Percentiles rank a stretch among this genome's conserved stretches.
Evolutionary conservation across 2,329 filamentous ascomycete species (phyloP).

Genomic region (Aureobasidium namibiae): DNA sequence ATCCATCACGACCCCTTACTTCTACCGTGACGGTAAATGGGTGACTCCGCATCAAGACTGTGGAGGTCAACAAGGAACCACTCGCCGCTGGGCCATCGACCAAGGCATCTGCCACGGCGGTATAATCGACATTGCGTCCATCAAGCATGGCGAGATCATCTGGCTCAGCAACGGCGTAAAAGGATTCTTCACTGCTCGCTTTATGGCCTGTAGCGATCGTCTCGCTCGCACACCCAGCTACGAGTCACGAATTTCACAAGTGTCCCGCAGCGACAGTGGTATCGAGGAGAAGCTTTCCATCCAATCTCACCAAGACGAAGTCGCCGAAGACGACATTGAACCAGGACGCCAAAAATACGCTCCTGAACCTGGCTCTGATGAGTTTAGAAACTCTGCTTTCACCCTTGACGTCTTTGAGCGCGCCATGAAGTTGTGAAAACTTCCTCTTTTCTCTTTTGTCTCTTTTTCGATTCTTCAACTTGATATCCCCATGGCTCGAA

Average conservation of each 20-base stretch:
- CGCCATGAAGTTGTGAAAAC: constrained; percentile 7
- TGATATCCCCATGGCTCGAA: constrained; percentile 10
- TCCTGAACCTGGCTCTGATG: constrained; percentile 1
- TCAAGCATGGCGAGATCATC: constrained; percentile 66
- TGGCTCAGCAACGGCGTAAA: constrained; percentile 86
- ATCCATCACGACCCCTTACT: constrained; percentile 73
- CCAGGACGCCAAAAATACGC: neutral
- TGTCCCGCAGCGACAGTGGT: neutral
- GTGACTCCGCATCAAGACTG: constrained; percentile 62
- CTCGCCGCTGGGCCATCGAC: constrained; percentile 73
- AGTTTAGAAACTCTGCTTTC: constrained; percentile 10
- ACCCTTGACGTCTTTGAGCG: constrained; percentile 10
- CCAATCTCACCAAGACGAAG: neutral
- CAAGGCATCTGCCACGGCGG: constrained; percentile 59
- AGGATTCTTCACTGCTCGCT: constrained; percentile 50
- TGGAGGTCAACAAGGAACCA: constrained; percentile 77
- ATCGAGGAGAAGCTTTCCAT: neutral
- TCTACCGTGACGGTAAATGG: constrained; percentile 66
- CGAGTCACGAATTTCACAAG: constrained; percentile 2
- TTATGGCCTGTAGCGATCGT: constrained; percentile 15
- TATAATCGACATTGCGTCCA: constrained; percentile 48
- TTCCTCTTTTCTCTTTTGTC: neutral
- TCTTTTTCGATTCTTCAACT: constrained; percentile 2
- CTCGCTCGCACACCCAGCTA: constrained; percentile 12
- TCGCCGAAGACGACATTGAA: constrained; percentile 6